Evolutionary conservation across 495 filamentous ascomycete species (phyloP), one percentile per base, ranked within the genome.

Genomic region (Aspergillus campestris): DNA sequence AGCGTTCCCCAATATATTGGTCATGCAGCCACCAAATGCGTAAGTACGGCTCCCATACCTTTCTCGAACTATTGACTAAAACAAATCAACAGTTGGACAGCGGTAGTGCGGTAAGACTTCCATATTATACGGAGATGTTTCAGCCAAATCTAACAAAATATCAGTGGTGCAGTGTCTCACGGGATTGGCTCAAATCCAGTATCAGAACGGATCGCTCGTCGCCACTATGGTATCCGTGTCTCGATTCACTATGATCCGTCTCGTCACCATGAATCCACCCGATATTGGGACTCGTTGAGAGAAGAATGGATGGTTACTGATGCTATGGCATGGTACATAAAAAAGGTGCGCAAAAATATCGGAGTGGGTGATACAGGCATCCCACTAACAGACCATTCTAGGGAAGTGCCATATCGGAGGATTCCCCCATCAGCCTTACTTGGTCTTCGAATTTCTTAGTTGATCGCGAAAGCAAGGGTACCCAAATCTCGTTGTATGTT

Each of bases 1-100:
- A 13, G 44, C 57, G 6, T 58, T 63, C 11, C 59, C 69, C 12
- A 55, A 54, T 0, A 63, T 81, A 8, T 63, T 72, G 34, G 65
- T 84, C 14, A 66, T 84, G 56, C 79, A 83, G 45, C 82, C 82
- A 0, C 64, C 70, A 33, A 71, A 84, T 59, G 73, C 77, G 44
- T 83, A 76, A 72, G 68, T 61, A 2, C 10, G 13, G n/a, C 12
- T 7, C 24, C 11, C 12, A 5, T 4, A 7, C 35, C 34, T 3
- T 6, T 7, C 38, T 10, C n/a, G 42, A 12, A 18, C 10, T 13
- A 24, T 1, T n/a, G 3, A 14, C 31, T 40, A 15, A 27, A 24
- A 12, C 13, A 48, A 2, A 27, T 10, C 3, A n/a, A 3, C 31
- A 62, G 58, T 13, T 66, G 59, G 60, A 57, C 51, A 14, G 63